Evolutionary conservation across 2,329 filamentous ascomycete genomes (phyloP), one percentile per base, ranked within the genome.

Genomic region (Colletotrichum tanaceti): DNA sequence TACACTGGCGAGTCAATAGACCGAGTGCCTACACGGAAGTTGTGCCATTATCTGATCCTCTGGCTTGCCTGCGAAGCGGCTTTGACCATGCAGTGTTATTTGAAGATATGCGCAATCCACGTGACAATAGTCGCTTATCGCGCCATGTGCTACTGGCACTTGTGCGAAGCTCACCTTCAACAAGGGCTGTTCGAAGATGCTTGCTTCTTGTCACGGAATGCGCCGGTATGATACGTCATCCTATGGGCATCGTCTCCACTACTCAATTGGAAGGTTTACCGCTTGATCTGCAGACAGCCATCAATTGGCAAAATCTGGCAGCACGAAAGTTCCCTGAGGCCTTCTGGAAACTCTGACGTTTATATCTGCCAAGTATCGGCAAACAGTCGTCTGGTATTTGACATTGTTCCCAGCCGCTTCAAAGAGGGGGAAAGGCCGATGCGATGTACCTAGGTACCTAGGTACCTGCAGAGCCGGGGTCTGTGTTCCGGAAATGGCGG

Each of bases 381-480:
- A 22, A n/a, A 20, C 39, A 50, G 39, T 32, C 18, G 43, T 38
- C 32, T 59, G 41, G n/a, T 47, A 35, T 14, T 41, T 18, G 16
- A 38, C 32, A 2, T 22, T 24, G 46, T n/a, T 50, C 46, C 62
- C 50, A 65, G 50, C 57, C 50, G 44, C 50, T 50, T 32, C 22
- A 24, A 20, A 52, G 39, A 39, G 62, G 53, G 54, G 54, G 47
- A 54, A 41, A 11, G 39, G 65, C 62, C 65, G 62, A 68, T 68
- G 62, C 65, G 49, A 54, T 61, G 49, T 57, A 55, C 62, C 24
- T 24, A 24, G 24, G 24, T 24, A 24, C 24, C 24, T 24, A 24
- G 24, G 62, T 68, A 61, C 62, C 62, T 68, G 62, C 62, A 60
- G 49, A 52, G 62, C 55, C 49, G 55, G 62, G 50, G 65, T 44